Base-by-base conservation (phyloP, 2,329 filamentous ascomycete genomes). In the Chlorencoelia australis region DNA sequence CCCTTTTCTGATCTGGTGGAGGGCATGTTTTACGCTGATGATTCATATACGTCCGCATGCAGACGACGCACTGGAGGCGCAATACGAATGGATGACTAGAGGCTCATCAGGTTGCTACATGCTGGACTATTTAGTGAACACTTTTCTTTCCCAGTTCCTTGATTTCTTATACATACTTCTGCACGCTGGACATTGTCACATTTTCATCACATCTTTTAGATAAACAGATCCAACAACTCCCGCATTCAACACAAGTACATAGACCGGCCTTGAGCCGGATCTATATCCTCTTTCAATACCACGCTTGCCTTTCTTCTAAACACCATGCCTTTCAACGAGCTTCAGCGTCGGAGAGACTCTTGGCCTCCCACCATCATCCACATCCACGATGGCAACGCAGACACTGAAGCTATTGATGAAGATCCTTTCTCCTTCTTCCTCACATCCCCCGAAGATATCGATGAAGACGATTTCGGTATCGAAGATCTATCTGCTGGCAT, bases 351-450 rank as follows among this genome's bases (percentile, higher is more conserved):
- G n/a, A 44, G 54, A 5, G 54, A 57, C 41, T 57, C 54, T 4
- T 58, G 53, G 53, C 55, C 55, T 15, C 55, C 55, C 24, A 57
- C 54, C 10, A 50, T 57, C 11, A 30, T 57, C 8, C 51, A 46
- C 19, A 26, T 58, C 21, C 30, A 33, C 9, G 40, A 41, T 9
- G 34, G 40, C n/a, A 42, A 50, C 6, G 30, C 27, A 5, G 40
- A 48, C 7, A 30, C 42, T 7, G 42, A 47, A n/a, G 30, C 33
- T 3, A 56, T 57, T 19, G 55, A 58, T 28, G 51, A 51, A 7
- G 47, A 58, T 37, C 55, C 55, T 4, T 54, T 58, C 28, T 48
- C 54, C 6, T 57, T 51, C 46, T 58, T 58, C 37, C 54, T 58
- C 29, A 48, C 54, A 8, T 45, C 47, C 1, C 49, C 50, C n/a